Evolutionary conservation across 179 eudicot genomes (phyloP), one percentile per base, ranked within the genome.

Genomic region (Vitellaria paradoxa): DNA sequence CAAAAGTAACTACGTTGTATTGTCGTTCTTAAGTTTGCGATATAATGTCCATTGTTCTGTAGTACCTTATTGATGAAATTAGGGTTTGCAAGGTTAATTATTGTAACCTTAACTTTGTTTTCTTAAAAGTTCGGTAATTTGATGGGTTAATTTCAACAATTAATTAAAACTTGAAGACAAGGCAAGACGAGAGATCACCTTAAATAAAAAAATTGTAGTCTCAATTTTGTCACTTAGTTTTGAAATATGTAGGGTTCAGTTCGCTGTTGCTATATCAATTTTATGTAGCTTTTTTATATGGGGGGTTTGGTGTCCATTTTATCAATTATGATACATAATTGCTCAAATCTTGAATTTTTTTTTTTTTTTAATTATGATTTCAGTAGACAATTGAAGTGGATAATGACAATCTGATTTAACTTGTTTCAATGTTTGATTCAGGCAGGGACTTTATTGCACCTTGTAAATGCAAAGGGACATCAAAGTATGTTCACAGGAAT

Each of bases 361-460:
- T 30, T 30, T 30, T 30, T 30, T 30, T 30, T 30, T 70, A 37
- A 62, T 8, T 20, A 62, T 14, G 23, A 11, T 63, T 13, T 4
- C 14, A 21, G 8, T 11, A 14, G 56, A 14, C 46, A 70, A 68
- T 9, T 45, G 40, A 46, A 20, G 12, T 21, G 8, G 5, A 73
- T 49, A 30, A 24, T 9, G 63, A 24, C 55, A 52, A 59, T 21
- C 70, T 50, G 61, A 63, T 17, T n/a, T 73, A 45, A 63, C 47
- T 56, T 21, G 50, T 72, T 77, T 66, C 53, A 37, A 10, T 47
- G 55, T 70, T 50, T 75, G 64, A 75, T 75, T 76, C 91, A 95
- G 99, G 99, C 72, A 87, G 99, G 77, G 99, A 95, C 76, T 95
- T 96, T 81, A 96, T 96, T 83, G 92, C 99, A 65, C 99, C 99